Evolutionary conservation across 2,329 filamentous ascomycete species (phyloP).

Genomic region (Fusarium ramigenum): DNA sequence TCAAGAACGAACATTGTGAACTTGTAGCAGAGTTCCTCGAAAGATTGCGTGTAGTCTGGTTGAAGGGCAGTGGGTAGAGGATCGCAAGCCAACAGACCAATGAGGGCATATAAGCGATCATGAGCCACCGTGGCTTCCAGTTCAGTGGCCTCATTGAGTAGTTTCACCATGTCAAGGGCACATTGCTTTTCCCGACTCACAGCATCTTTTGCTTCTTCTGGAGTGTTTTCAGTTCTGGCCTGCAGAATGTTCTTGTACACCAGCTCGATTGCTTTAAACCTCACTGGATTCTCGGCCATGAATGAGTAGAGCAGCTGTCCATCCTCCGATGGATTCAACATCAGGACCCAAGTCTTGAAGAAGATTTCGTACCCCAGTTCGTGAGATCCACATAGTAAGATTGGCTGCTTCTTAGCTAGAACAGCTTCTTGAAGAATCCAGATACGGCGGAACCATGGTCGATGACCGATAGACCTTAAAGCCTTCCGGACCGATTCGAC

Average conservation of each 20-base stretch:
- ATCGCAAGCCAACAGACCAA: constrained; percentile 12
- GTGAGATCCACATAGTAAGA: neutral
- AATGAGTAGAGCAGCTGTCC: constrained; percentile 9
- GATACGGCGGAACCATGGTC: constrained; percentile 18
- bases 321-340: neutral
- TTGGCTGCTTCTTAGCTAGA: neutral
- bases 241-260: neutral
- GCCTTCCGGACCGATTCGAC: neutral
- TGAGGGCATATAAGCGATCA: constrained; percentile 8
- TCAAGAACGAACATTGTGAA: neutral
- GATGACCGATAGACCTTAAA: neutral
- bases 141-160: constrained; percentile 5
- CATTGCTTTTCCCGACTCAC: neutral
- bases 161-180: neutral
- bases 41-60: neutral
- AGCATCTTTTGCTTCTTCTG: fast-evolving
- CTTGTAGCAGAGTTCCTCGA: neutral
- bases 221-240: fast-evolving
- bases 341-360: constrained; percentile 12
- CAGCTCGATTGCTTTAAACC: constrained; percentile 5
- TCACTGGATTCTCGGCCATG: neutral
- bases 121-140: constrained; percentile 20
- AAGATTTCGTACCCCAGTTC: constrained; percentile 2
- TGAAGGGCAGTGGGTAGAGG: neutral
- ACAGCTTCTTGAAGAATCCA: constrained; percentile 29